A percentile compares a stretch with the other conserved stretches of the same genome.
These are phyloP conservation scores for Akanthomyces uredinophilus DNA, from an alignment of 2,329 filamentous ascomycete species.

Conservation along the genomic window DNA sequence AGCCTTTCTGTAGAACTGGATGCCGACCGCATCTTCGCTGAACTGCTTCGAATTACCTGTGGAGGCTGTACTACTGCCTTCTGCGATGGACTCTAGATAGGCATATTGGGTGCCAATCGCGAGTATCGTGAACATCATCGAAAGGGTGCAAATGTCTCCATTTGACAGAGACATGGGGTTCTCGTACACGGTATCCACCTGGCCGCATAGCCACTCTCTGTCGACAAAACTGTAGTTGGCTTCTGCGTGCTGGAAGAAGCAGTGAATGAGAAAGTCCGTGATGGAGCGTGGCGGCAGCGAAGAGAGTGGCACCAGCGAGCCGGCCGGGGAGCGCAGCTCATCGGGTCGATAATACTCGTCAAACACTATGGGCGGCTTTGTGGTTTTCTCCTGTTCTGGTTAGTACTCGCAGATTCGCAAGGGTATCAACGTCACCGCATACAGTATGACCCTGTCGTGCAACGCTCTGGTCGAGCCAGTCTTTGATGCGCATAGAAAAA, in stretches of 20 bases:
- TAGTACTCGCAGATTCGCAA: slow-evolving; percentile 13
- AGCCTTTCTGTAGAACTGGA: slow-evolving; percentile 53
- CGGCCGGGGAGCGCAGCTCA: slow-evolving; percentile 38
- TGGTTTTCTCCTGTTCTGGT: slow-evolving; percentile 27
- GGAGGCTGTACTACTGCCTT: not conserved
- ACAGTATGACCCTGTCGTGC: slow-evolving; percentile 25
- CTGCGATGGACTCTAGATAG: slow-evolving; percentile 34
- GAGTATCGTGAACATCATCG: slow-evolving; percentile 42
- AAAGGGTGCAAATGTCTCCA: slow-evolving; percentile 37
- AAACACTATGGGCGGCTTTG: slow-evolving; percentile 3
- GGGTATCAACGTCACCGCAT: slow-evolving; percentile 10
- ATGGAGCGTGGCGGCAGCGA: slow-evolving; percentile 42
- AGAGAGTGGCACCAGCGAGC: slow-evolving; percentile 34
- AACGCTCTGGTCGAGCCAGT: slow-evolving; percentile 41
- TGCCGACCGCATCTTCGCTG: slow-evolving; percentile 49
- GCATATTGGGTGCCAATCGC: slow-evolving; percentile 48
- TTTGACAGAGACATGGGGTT: slow-evolving; percentile 32
- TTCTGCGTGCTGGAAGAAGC: slow-evolving; percentile 44
- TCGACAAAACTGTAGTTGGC: slow-evolving; percentile 47
- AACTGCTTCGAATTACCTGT: slow-evolving; percentile 22
- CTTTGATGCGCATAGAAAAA: slow-evolving; percentile 46
- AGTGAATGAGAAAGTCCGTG: slow-evolving; percentile 40
- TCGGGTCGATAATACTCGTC: slow-evolving; percentile 40
- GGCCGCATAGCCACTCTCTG: slow-evolving; percentile 35
- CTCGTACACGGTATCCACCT: slow-evolving; percentile 38